A percentile compares a stretch with the other conserved stretches of the same genome.
Conservation (phyloP, 179 eudicot genomes). For the Vitellaria paradoxa region DNA sequence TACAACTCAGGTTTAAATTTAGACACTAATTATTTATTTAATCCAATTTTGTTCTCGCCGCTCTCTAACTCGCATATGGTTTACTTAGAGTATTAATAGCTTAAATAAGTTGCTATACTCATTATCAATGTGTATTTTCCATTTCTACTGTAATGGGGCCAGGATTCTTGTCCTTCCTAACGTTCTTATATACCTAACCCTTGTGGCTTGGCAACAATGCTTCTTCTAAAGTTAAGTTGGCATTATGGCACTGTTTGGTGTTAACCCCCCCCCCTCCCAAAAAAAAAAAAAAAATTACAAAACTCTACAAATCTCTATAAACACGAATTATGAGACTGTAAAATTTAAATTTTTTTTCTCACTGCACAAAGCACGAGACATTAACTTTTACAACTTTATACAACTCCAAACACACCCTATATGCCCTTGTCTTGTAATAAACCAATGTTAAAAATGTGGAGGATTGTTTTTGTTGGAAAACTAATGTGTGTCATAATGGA, state of each 20-base stretch:
- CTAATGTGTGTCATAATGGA: neutral
- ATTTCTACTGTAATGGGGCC: neutral
- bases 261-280: no score
- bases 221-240: neutral
- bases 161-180: neutral
- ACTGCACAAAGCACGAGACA: no score
- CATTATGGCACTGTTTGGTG: no score
- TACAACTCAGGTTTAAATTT: conserved; percentile 77
- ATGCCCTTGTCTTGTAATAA: neutral
- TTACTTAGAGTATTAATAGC: neutral
- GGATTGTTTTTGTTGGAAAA: neutral
- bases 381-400: no score
- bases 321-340: no score
- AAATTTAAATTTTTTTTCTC: no score
- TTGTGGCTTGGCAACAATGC: neutral
- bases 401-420: no score
- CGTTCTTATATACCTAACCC: neutral
- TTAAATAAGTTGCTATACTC: neutral
- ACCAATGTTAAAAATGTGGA: neutral
- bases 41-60: neutral
- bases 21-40: neutral
- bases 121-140: neutral
- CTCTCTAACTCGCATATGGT: neutral
- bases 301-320: no score
- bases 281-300: no score